Evolutionary conservation across 495 filamentous ascomycete species (phyloP).

Genomic region (Clavariopsis aquatica): DNA sequence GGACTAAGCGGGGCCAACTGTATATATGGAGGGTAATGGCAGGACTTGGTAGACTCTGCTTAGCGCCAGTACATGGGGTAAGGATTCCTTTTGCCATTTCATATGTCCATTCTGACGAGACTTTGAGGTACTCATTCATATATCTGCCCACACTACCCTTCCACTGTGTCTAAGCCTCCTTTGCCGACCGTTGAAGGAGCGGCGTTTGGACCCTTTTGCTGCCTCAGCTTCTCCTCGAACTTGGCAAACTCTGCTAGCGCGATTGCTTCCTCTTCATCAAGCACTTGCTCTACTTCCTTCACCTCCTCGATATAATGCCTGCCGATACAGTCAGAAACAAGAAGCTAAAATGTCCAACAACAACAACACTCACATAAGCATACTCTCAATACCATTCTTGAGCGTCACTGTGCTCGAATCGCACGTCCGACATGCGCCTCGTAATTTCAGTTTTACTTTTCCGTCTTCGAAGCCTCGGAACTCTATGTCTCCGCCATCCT

Average conservation of each 20-base stretch:
- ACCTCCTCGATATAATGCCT: constrained; percentile 91
- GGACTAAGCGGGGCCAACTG: too few species aligned
- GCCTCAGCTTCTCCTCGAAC: constrained; percentile 91
- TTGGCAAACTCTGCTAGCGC: constrained; percentile 87
- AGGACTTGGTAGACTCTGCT: too few species aligned
- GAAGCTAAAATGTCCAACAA: neutral
- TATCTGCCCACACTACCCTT: constrained; percentile 36
- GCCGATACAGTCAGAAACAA: neutral
- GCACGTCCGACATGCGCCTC: constrained; percentile 92
- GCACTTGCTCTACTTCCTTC: constrained; percentile 83
- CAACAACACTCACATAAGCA: constrained; percentile 33
- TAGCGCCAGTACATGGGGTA: too few species aligned
- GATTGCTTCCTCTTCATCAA: constrained; percentile 91
- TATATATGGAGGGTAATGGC: too few species aligned
- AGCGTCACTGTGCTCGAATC: constrained; percentile 94
- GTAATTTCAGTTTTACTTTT: constrained; percentile 79
- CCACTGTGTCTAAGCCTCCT: constrained; percentile 65
- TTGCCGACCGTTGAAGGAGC: constrained; percentile 64
- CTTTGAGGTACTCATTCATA: too few species aligned
- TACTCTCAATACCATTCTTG: constrained; percentile 87
- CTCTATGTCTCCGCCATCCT: constrained; percentile 97
- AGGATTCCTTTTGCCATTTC: too few species aligned
- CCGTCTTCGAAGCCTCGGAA: constrained; percentile 86
- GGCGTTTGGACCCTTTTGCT: constrained; percentile 65
- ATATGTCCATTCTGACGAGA: too few species aligned